phyloP scores from a whole-genome alignment of 2,329 filamentous ascomycete species.

The Cordyceps javanica region DNA sequence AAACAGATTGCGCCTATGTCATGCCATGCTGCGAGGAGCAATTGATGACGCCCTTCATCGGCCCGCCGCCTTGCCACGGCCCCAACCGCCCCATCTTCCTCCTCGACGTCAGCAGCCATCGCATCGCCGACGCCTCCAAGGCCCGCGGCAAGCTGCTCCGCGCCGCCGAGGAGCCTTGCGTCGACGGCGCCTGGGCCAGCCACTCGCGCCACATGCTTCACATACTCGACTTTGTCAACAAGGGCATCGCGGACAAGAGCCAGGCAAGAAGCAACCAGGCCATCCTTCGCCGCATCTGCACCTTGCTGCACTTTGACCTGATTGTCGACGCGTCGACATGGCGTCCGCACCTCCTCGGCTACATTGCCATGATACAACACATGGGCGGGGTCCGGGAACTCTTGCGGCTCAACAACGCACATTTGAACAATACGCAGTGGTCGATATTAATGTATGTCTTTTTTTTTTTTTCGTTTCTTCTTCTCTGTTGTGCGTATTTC shows the following conservation, averaged over 20 bases:
- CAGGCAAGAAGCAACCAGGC: background rate
- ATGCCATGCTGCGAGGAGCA: background rate
- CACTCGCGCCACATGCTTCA: background rate
- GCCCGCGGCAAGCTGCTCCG: background rate
- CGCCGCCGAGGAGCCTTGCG: background rate
- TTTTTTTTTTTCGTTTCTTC: too few species aligned
- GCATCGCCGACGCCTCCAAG: background rate
- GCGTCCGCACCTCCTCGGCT: background rate
- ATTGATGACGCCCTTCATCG: background rate
- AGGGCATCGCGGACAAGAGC: background rate
- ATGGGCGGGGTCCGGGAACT: background rate
- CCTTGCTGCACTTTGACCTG: background rate
- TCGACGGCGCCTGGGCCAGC: background rate
- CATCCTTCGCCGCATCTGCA: background rate
- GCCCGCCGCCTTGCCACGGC: background rate
- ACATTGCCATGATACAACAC: background rate
- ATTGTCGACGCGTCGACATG: background rate
- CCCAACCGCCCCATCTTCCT: background rate
- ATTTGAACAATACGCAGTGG: background rate
- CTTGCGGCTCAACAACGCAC: background rate
- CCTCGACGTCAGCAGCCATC: conserved; percentile 2
- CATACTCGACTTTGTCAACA: background rate
- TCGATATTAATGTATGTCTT: background rate
- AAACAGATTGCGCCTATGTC: background rate
- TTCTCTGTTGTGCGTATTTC: too few species aligned